These are phyloP conservation scores for Cenchrus purpureus DNA, from an alignment of 176 grass and related monocot species.

Conservation along the genomic window DNA sequence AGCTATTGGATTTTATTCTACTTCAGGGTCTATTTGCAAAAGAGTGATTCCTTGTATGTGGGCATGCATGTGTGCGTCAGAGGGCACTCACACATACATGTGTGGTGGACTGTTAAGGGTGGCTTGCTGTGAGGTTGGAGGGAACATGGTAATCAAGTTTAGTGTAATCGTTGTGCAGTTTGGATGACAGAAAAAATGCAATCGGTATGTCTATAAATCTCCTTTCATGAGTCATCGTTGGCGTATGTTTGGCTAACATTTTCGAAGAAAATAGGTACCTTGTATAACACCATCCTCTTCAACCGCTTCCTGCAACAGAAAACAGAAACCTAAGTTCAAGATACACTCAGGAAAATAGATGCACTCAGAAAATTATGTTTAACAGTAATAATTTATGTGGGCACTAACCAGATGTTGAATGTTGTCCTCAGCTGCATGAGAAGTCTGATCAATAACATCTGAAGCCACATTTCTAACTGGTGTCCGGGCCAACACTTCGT, in stretches of 20 bases:
- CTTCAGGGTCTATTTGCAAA: neutral
- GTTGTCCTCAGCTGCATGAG: constrained; percentile 35
- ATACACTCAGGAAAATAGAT: constrained; percentile 19
- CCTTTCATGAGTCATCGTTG: constrained; percentile 5
- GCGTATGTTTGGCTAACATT: constrained; percentile 26
- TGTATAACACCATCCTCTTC: constrained; percentile 33
- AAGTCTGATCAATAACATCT: constrained; percentile 22
- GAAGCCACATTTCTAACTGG: constrained; percentile 21
- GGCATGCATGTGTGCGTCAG: neutral
- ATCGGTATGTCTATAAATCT: neutral
- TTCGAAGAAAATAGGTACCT: constrained; percentile 48
- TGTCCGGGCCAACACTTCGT: constrained; percentile 29
- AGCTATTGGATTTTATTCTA: neutral
- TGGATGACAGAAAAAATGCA: constrained; percentile 10
- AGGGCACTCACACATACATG: neutral
- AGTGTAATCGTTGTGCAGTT: constrained; percentile 16
- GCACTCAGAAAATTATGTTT: constrained; percentile 15
- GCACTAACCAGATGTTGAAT: constrained; percentile 47
- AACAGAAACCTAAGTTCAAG: constrained; percentile 38
- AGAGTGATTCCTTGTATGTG: neutral
- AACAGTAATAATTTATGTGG: constrained; percentile 23
- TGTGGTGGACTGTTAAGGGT: neutral
- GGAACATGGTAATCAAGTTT: constrained; percentile 2
- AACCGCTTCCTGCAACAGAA: constrained; percentile 41
- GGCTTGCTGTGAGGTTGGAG: constrained; percentile 1